Base-by-base conservation (phyloP, 371 early-diverging fungal species). In the Capillidium rhysosporum region DNA sequence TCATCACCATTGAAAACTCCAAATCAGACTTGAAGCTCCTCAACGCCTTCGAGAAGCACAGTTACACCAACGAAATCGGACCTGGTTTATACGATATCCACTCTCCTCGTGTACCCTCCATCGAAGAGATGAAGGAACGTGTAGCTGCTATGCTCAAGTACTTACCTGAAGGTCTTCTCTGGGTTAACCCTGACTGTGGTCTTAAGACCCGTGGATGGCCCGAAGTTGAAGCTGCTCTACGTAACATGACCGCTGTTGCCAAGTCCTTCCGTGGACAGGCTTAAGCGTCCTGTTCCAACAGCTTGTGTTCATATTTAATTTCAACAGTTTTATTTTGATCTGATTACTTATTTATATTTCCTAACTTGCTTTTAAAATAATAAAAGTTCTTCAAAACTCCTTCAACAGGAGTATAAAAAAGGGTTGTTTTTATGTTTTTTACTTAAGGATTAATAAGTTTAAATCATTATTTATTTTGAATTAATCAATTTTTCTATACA, bases 101-200 rank as follows among this genome's bases (percentile, higher is more conserved):
- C 73, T 85, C 84, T 61, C 91, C 94, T 44, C 89, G 95, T 69
- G 89, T 95, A 21, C 93, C 96, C 38, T 76, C 87, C 30, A 71
- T 70, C 25, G 75, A 77, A 38, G 96, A 95, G 69, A 90, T 95
- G 86, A 71, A 73, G 60, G 71, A 69, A 24, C 88, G 90, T 56
- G 72, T 86, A 49, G 70, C 67, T 39, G 80, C 75, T 47, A 55
- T 61, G 24, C 70, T 83, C 61, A 75, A 80, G 71, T 83, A 84
- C 75, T 63, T 79, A 45, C 71, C 73, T 45, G 65, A 71, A n/a
- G 70, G 83, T 53, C 73, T 75, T 56, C 67, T 92, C 44, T 95
- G 96, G 95, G 78, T 89, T 61, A 95, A 95, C 79, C 96, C 96
- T 54, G 96, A 95, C 72, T 95, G 96, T 69, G 96, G 96, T 59